Evolutionary conservation across 352 stramenopile species (phyloP), one percentile per base, ranked within the genome.

Genomic region (Pythium coloratum): DNA sequence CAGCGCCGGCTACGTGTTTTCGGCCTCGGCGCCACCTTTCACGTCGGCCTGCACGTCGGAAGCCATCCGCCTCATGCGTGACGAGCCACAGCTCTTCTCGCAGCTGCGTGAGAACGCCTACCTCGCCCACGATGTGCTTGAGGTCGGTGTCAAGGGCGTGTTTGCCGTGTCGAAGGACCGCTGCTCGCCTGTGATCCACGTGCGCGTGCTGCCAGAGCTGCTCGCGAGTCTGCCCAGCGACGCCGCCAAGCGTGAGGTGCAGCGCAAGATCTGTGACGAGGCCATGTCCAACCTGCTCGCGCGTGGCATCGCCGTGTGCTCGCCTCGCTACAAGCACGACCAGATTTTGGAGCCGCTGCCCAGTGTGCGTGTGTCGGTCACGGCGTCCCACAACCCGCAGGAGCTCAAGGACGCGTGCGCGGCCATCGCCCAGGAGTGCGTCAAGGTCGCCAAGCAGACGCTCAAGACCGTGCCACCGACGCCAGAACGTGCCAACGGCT

Each of bases 1-100:
- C 71, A 98, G 95, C 44, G 97, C 97, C 6, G 97, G 97, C 55
- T 99, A 99, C 78, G 98, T 97, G 69, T 99, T 99, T 79, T 99
- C 94, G 66, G 97, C 97, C n/a, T 98, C 96, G 55, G 88, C 94
- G 28, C 96, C 97, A 38, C 97, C 97, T 9, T 99, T 99, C 78
- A 96, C 97, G 59, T 96, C 88, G 10, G 85, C 91, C 5, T 96
- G 86, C 56, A 92, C 87, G 38, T 92, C 88, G 7, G 89, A 91
- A 65, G 80, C 91, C n/a, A 86, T 97, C 40, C 81, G 77, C 33
- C 86, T 97, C 72, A 89, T 97, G 76, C 87, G 73, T 64, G 67
- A 79, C 36, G 88, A 97, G 66, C 83, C 86, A 28, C 62, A 89
- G 64, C 72, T 94, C n/a, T 88, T 95, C 42, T 71, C 60, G 42